Evolutionary conservation across 2,329 filamentous ascomycete species (phyloP).

Genomic region (Tympanopsis confertula): DNA sequence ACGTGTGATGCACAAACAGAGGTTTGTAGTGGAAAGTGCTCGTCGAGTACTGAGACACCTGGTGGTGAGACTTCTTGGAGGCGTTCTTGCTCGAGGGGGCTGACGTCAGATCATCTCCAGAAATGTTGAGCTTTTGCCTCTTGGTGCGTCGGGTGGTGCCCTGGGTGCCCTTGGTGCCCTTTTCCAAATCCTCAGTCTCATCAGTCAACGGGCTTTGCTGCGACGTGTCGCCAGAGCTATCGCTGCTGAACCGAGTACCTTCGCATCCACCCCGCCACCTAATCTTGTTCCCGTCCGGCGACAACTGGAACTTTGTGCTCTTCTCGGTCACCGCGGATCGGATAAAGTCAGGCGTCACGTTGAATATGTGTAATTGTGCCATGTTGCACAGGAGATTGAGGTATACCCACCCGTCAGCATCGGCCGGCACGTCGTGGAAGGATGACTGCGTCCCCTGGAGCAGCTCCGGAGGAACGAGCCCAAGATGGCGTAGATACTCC

Average conservation of each 20-base stretch:
- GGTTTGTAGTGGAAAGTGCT: constrained; percentile 53
- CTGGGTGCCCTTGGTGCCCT: too few species aligned
- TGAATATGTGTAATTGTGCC: constrained; percentile 76
- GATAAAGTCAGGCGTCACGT: constrained; percentile 69
- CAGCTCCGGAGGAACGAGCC: constrained; percentile 48
- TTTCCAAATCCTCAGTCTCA: constrained; percentile 28
- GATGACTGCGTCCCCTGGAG: constrained; percentile 25
- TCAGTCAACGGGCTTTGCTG: constrained; percentile 35
- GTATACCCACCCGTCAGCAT: constrained; percentile 69
- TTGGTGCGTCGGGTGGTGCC: constrained; percentile 21
- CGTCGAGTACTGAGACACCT: constrained; percentile 21
- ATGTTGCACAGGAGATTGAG: constrained; percentile 70
- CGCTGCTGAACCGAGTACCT: constrained; percentile 54
- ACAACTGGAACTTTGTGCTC: constrained; percentile 68
- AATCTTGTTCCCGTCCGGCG: constrained; percentile 65
- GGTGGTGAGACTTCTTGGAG: constrained; percentile 25
- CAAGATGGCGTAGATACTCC: constrained; percentile 66
- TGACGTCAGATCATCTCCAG: constrained; percentile 19
- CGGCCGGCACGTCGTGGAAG: constrained; percentile 38
- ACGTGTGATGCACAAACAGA: constrained; percentile 40
- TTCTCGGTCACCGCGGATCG: constrained; percentile 58
- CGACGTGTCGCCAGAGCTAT: constrained; percentile 39
- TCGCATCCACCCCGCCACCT: constrained; percentile 64
- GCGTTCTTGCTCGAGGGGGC: constrained; percentile 21
- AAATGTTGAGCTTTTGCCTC: constrained; percentile 27